Evolutionary conservation across 192 early-diverging fungal species (phyloP), one percentile per base, ranked within the genome.

Genomic region (Coemansia sp.): DNA sequence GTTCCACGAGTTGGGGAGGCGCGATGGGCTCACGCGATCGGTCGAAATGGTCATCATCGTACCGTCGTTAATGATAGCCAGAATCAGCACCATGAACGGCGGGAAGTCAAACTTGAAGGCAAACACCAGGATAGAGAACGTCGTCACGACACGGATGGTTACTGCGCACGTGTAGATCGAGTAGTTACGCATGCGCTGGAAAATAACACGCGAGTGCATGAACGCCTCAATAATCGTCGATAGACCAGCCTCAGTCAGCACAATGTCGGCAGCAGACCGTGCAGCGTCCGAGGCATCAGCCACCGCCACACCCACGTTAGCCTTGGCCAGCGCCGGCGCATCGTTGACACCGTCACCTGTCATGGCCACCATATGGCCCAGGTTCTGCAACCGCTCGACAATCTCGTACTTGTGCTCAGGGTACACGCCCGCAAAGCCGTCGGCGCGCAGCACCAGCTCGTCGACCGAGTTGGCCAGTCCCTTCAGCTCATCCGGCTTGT

Each of bases 151-250:
- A 84, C 87, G 87, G 66, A 94, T 89, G 24, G 92, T 89, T 63
- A 93, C 89, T 23, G 92, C 88, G 85, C 92, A 93, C 61, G 90
- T 92, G 82, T 96, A 96, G 74, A 93, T 87, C 59, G 90, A 85
- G 81, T 93, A 93, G 70, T 87, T 89, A 70, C 89, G 86, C 94
- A 96, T 96, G 68, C 94, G 92, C 81, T 96, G 94, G 88, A 96
- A 96, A 76, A 96, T 96, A 58, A 90, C 86, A 65, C 94, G 90
- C 64, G 91, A 92, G 75, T 86, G 85, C 78, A 91, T 89, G 74
- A 96, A 88, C 57, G 91, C 94, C 75, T 94, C 93, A 56, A 96
- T 93, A 70, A 93, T 93, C 49, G 92, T 91, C 17, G 87, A 87
- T 61, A 91, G 84, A 69, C 89, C 89, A 58, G 89, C 85, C 70